phyloP scores from a whole-genome alignment of 1,284 basidiomycete genomes.

The Ustilago shanxiensis region DNA sequence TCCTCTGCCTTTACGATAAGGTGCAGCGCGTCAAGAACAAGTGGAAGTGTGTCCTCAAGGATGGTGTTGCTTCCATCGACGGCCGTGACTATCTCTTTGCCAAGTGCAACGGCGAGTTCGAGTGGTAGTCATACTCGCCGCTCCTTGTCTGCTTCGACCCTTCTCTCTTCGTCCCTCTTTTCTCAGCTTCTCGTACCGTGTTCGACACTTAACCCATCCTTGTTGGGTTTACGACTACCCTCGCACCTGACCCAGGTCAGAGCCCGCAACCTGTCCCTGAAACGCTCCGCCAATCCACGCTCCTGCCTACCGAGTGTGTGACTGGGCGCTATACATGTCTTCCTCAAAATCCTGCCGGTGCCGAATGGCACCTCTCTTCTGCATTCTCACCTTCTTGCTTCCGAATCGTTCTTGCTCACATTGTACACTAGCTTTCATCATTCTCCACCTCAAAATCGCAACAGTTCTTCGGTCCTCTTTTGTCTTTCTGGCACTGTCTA shows the following conservation, averaged over 20 bases:
- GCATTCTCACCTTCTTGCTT: slow-evolving; percentile 1
- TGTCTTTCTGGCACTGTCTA: neutral
- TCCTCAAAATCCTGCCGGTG: neutral
- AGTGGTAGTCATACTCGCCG: slow-evolving; percentile 44
- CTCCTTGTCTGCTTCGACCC: neutral
- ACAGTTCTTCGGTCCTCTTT: neutral
- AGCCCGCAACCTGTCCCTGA: neutral
- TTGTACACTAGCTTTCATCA: slow-evolving; percentile 40
- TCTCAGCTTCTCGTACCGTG: no score
- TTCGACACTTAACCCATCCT: neutral
- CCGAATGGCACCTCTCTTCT: neutral
- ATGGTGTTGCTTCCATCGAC: slow-evolving; percentile 97
- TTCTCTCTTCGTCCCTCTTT: neutral
- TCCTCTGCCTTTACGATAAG: slow-evolving; percentile 99
- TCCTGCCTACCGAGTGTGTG: no score
- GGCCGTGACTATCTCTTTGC: slow-evolving; percentile 97
- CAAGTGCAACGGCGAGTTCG: slow-evolving; percentile 79
- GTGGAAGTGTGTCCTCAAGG: slow-evolving; percentile 99
- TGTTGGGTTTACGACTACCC: no score
- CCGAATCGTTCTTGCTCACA: slow-evolving; percentile 11
- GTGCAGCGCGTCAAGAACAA: slow-evolving; percentile 98
- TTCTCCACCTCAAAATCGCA: slow-evolving; percentile 12
- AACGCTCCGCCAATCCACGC: neutral
- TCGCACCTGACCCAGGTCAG: no score
- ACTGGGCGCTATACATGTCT: neutral